Evolutionary conservation across 2,329 filamentous ascomycete species (phyloP), one percentile per base, ranked within the genome.

Genomic region (Ceratocystis ficicola): DNA sequence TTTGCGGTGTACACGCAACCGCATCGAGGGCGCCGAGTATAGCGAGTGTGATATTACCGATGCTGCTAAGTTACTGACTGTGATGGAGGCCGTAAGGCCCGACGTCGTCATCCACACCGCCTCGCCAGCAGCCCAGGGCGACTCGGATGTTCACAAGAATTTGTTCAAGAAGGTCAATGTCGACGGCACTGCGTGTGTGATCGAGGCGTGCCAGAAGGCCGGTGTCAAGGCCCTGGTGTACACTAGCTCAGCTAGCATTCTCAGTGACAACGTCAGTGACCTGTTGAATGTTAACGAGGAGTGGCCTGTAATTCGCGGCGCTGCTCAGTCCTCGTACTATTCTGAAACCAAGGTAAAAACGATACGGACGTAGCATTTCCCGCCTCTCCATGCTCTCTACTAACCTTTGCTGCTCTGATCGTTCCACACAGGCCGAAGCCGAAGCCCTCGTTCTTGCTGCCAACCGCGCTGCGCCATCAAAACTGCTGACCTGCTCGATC

Each of bases 91-190:
- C 69, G 80, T 86, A 65, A 83, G 82, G 71, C 92, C 93, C 22
- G 86, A 91, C 73, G 83, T 95, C 15, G 90, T 99, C 63, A 87
- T 97, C 72, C 93, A 99, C 76, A 95, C 92, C 1, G 94, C 93
- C 22, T 89, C 86, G 44, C 89, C 89, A 48, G 75, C 80, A 28
- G 80, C 78, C 67, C 81, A 83, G 73, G 77, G 82, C 76, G 75
- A 74, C 72, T 72, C 79, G 74, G 76, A 77, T 72, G 75, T 81
- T 72, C 75, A 80, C 71, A 79, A 86, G 69, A 80, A 82, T 20
- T 76, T 89, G 44, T 87, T 94, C 74, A 83, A 84, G 71, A 86
- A 86, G 74, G 88, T 97, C 73, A 99, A 97, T 74, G 86, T 96
- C 64, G 86, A 90, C 63, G 93, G 93, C 63, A 96, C 94, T 15